Base-by-base conservation (phyloP, 2,329 filamentous ascomycete genomes). In the Pyricularia sp. region DNA sequence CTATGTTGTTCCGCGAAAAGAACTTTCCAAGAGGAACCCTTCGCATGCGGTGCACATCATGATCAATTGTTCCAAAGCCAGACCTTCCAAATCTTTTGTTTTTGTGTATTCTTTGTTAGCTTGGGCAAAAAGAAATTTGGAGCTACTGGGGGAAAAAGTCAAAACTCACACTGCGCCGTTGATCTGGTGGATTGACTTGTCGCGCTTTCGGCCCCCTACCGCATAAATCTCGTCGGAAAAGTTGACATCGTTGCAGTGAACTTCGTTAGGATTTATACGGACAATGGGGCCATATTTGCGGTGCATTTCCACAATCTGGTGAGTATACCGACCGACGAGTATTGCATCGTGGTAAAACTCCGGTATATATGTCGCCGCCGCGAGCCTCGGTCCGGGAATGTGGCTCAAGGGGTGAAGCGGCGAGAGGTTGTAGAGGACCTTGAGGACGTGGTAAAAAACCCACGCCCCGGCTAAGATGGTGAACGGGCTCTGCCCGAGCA, bases 261-360 rank as follows among this genome's bases (percentile, higher is more conserved):
- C 55, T 26, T 23, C 14, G 69, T 80, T 74, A 0, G 81, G 81
- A 2, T 74, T 75, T 63, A 82, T 71, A 33, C 82, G 79, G n/a
- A 84, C 81, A 4, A 83, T 75, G 6, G 75, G 73, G n/a, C 82
- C 82, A 70, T 81, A 81, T 30, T 73, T 71, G 10, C 73, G 68
- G 72, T 81, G 75, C 63, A 78, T 79, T 10, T 72, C 68, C 2
- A 72, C 70, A 25, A 81, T 81, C 25, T 73, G 71, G 3, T 72
- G 71, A 10, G 76, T 76, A 70, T 81, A 81, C 12, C 75, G 70
- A 2, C 79, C 79, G 17, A 74, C 72, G 12, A 72, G 72, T 69
- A 79, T 73, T 68, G 76, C 73, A 68, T 81, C 80, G 65, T 79
- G 76, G 66, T 78, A 81, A 12, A 77, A 76, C 66, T 81, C 80